Conservation (phyloP, 1,139 yeast species). For the Pneumocystis oryctolagi region DNA sequence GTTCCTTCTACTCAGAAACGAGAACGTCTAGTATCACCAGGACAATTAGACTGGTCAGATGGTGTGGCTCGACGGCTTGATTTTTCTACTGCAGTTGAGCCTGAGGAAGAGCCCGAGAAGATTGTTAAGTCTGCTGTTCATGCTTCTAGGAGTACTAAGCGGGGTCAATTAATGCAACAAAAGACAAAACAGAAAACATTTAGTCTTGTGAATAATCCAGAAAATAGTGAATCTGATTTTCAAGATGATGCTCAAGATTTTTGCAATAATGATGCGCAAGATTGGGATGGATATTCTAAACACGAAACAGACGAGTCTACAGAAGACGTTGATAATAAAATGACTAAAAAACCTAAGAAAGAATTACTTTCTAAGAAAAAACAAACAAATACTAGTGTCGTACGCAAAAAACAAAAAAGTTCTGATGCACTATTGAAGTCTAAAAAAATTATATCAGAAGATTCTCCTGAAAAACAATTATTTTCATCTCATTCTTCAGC, state of each 20-base stretch:
- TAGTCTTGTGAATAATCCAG: conserved; percentile 10
- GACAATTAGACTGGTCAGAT: conserved; percentile 2
- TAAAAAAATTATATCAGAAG: conserved; percentile 14
- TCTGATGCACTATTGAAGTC: background rate
- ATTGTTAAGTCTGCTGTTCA: background rate
- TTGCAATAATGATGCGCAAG: conserved; percentile 20
- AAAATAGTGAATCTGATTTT: conserved; percentile 7
- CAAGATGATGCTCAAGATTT: conserved; percentile 16
- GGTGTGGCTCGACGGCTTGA: conserved; percentile 12
- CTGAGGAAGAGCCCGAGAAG: background rate
- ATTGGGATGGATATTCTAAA: conserved; percentile 9
- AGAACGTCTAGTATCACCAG: conserved; percentile 4
- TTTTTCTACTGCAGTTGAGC: conserved; percentile 4
- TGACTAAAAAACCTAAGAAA: background rate
- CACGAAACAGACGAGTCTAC: conserved; percentile 10
- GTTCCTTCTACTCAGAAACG: conserved; percentile 10
- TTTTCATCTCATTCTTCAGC: background rate
- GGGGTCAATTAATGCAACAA: conserved; percentile 7
- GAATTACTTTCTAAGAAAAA: background rate
- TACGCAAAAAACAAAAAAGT: background rate
- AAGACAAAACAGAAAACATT: conserved; percentile 11
- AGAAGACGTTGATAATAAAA: background rate
- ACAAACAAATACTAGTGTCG: background rate
- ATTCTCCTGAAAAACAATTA: conserved; percentile 12
- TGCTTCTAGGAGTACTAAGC: background rate